These are phyloP conservation scores for Chalciporus sp. DNA, from an alignment of 1,284 basidiomycete genomes.

Conservation along the genomic window DNA sequence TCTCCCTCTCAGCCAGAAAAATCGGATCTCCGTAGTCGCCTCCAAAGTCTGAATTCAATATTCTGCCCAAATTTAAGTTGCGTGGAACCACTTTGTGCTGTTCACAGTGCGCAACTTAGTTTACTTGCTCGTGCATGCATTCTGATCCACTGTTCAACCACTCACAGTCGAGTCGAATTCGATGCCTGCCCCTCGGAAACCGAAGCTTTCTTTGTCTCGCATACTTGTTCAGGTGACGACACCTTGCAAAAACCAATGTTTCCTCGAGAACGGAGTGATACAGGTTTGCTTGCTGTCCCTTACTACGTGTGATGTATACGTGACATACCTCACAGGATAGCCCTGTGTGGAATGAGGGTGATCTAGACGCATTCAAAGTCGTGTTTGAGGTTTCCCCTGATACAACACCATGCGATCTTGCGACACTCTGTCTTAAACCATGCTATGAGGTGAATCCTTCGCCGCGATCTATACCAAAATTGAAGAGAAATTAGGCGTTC, in stretches of 20 bases:
- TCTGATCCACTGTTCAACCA: conserved; percentile 17
- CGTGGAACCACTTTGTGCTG: conserved; percentile 49
- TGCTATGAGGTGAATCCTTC: conserved; percentile 40
- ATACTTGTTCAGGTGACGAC: conserved; percentile 22
- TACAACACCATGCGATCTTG: conserved; percentile 39
- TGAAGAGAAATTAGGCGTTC: conserved; percentile 29
- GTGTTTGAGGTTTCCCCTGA: conserved; percentile 40
- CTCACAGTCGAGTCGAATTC: conserved; percentile 36
- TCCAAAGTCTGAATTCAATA: conserved; percentile 39
- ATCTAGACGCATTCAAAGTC: conserved; percentile 29
- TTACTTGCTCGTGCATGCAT: conserved; percentile 16
- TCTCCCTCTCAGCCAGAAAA: conserved; percentile 18
- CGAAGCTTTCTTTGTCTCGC: conserved; percentile 26
- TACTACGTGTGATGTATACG: neutral
- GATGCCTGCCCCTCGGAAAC: conserved; percentile 28
- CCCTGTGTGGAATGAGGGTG: conserved; percentile 25
- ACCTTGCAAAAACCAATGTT: conserved; percentile 44
- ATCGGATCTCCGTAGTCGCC: conserved; percentile 29
- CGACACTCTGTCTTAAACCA: conserved; percentile 40
- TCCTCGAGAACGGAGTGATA: conserved; percentile 30
- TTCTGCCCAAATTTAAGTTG: conserved; percentile 62
- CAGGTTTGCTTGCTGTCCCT: conserved; percentile 16
- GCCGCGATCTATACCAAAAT: neutral
- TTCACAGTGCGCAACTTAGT: conserved; percentile 44
- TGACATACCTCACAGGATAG: conserved; percentile 8